These are phyloP conservation scores for Yamadazyma dendronema DNA, from an alignment of 1,139 yeast genomes.

Conservation along the genomic window DNA sequence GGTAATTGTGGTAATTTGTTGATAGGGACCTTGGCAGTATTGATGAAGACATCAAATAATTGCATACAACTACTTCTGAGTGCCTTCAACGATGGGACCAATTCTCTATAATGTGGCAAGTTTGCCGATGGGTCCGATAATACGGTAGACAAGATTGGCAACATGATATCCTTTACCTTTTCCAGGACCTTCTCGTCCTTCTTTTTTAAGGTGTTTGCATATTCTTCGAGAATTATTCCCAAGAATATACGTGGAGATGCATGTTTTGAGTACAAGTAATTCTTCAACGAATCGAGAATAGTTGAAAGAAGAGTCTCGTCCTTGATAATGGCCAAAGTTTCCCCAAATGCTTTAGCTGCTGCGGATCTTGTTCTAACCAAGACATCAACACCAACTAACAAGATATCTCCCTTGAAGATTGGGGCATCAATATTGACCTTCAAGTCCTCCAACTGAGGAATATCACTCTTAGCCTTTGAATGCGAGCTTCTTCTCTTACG, in stretches of 20 bases:
- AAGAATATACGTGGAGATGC: conserved; percentile 79
- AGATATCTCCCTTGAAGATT: conserved; percentile 86
- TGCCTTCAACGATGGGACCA: conserved; percentile 82
- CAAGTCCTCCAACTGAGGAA: conserved; percentile 54
- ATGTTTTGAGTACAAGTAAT: conserved; percentile 56
- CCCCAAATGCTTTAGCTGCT: conserved; percentile 77
- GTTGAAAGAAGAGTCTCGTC: conserved; percentile 34
- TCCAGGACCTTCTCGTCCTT: conserved; percentile 17
- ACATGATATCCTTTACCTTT: conserved; percentile 20
- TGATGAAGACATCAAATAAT: conserved; percentile 72
- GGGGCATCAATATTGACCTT: conserved; percentile 90
- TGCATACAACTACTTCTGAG: conserved; percentile 88
- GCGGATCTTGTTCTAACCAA: conserved; percentile 74
- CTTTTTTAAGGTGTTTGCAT: conserved; percentile 43
- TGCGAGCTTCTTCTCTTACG: conserved; percentile 33
- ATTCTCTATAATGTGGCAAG: conserved; percentile 69
- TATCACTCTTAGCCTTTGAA: conserved; percentile 32
- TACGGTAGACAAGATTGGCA: conserved; percentile 28
- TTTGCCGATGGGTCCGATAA: conserved; percentile 42
- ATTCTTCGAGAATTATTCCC: conserved; percentile 72
- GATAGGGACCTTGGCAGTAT: conserved; percentile 71
- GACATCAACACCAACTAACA: conserved; percentile 74
- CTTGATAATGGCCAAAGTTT: conserved; percentile 56
- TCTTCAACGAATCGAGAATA: conserved; percentile 39
- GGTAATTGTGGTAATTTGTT: conserved; percentile 81